Conservation (phyloP, 345 rosid genomes). For the Melaleuca quinquenervia region DNA sequence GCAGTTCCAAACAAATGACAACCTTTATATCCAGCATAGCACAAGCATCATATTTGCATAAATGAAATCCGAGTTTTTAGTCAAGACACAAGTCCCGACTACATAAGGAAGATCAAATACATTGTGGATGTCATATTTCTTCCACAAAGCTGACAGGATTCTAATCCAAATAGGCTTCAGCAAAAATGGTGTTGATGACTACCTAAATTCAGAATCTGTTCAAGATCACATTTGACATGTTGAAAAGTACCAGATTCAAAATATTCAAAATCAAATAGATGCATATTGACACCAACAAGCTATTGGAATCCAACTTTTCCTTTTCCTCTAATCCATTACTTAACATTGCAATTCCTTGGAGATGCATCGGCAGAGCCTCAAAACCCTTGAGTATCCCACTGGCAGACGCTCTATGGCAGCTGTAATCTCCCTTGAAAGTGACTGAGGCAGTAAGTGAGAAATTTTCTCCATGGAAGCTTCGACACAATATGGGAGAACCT, state of each 20-base stretch:
- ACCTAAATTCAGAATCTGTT: neutral
- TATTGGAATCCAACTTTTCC: neutral
- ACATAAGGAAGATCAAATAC: neutral
- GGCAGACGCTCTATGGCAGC: constrained; percentile 20
- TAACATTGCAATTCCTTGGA: constrained; percentile 19
- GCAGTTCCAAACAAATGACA: neutral
- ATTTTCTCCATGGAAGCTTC: constrained; percentile 6
- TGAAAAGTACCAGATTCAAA: neutral
- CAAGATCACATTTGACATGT: neutral
- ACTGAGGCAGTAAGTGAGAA: constrained; percentile 1
- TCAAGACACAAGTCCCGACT: neutral
- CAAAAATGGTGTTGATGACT: neutral
- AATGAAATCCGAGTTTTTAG: neutral
- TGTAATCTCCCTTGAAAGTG: constrained; percentile 19
- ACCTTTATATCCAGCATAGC: neutral
- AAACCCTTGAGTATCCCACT: constrained; percentile 37
- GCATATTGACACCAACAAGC: neutral
- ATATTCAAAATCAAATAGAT: neutral
- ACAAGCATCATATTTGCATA: neutral
- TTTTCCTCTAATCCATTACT: neutral
- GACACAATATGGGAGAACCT: constrained; percentile 18
- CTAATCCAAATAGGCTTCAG: neutral
- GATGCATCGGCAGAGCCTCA: constrained; percentile 40
- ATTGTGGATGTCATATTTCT: neutral
- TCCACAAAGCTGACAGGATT: neutral